These are phyloP conservation scores for Umbelopsis sp. DNA, from an alignment of 192 early-diverging fungal species.

Conservation along the genomic window DNA sequence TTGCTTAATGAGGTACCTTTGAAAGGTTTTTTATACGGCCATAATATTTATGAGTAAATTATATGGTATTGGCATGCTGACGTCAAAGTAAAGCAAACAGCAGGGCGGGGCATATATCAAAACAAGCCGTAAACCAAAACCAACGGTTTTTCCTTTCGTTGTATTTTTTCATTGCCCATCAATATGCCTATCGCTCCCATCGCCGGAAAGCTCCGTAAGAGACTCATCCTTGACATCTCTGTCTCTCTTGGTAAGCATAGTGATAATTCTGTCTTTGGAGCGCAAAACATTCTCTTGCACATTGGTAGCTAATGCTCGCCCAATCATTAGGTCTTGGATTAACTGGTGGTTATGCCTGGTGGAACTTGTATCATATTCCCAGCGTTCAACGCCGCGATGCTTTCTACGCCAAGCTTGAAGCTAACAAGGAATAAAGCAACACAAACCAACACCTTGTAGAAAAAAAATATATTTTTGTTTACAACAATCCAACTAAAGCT, in stretches of 20 bases:
- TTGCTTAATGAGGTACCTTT: no score
- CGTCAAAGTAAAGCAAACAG: background rate
- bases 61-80: background rate
- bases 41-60: background rate
- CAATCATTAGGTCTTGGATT: conserved; percentile 33
- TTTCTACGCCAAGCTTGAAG: conserved; percentile 48
- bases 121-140: background rate
- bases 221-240: conserved; percentile 44
- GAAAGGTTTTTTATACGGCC: no score
- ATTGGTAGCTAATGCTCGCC: background rate
- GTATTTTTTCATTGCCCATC: conserved; percentile 8
- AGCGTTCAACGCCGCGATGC: conserved; percentile 37
- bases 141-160: background rate
- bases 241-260: conserved; percentile 28
- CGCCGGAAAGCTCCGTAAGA: conserved; percentile 48
- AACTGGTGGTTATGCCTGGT: conserved; percentile 48
- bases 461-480: conserved; percentile 12
- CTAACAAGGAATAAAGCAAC: conserved; percentile 35
- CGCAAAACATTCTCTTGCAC: background rate
- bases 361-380: conserved; percentile 46
- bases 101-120: conserved; percentile 13
- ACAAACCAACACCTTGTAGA: conserved; percentile 6
- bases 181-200: conserved; percentile 48
- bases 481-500: background rate
- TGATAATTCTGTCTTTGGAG: background rate